Evolutionary conservation across 352 stramenopile species (phyloP).

Genomic region (Phytopythium oedochilum): DNA sequence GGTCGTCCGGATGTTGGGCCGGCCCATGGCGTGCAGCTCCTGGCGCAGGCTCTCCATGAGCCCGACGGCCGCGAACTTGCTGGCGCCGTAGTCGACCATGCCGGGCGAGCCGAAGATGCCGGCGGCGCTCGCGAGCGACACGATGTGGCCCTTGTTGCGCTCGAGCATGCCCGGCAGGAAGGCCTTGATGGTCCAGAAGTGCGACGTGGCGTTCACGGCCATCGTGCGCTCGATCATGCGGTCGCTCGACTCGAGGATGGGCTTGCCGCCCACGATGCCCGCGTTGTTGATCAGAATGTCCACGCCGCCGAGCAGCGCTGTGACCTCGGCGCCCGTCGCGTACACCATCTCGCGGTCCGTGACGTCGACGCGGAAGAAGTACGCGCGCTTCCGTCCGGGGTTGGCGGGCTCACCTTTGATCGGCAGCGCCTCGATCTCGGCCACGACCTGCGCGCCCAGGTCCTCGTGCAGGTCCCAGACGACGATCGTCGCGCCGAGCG

Average conservation of each 20-base stretch:
- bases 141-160: conserved; percentile 38
- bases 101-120: conserved; percentile 36
- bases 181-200: conserved; percentile 50
- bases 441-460: conserved; percentile 18
- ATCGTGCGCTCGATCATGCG: conserved; percentile 43
- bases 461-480: conserved; percentile 35
- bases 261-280: conserved; percentile 39
- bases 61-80: conserved; percentile 39
- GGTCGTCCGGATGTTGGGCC: conserved; percentile 38
- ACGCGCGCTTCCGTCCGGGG: conserved; percentile 7
- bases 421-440: conserved; percentile 24
- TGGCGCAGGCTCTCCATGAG: conserved; percentile 41
- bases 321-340: conserved; percentile 13
- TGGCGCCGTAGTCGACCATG: conserved; percentile 54
- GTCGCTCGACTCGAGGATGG: conserved; percentile 32
- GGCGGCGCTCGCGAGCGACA: conserved; percentile 40
- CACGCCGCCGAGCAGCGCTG: conserved; percentile 19
- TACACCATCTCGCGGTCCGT: conserved; percentile 29
- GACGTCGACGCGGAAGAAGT: conserved; percentile 34
- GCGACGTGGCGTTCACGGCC: conserved; percentile 37
- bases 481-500: conserved; percentile 24
- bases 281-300: conserved; percentile 56
- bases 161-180: conserved; percentile 41
- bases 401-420: neutral
- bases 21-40: conserved; percentile 37